A percentile compares a stretch with the other conserved stretches of the same genome.
phyloP scores from a whole-genome alignment of 148 eudicot genomes.

The Suaeda aralocaspica region DNA sequence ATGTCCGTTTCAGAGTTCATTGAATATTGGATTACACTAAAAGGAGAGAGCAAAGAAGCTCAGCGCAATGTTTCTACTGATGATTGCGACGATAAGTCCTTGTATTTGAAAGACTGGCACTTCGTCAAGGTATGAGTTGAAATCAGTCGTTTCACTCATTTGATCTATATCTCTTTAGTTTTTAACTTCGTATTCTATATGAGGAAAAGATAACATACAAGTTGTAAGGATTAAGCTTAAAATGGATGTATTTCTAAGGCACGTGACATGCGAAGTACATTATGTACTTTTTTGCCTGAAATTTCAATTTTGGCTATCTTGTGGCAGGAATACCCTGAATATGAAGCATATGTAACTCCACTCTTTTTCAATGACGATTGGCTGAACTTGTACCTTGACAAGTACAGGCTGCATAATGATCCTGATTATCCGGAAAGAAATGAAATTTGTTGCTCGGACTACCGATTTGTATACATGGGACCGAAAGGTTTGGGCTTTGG shows the following conservation, averaged over 20 bases:
- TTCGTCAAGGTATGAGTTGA: slow-evolving; percentile 71
- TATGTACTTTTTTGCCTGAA: too few species aligned
- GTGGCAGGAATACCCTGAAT: slow-evolving; percentile 90
- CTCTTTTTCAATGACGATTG: slow-evolving; percentile 78
- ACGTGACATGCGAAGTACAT: neutral
- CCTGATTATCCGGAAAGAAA: slow-evolving; percentile 46
- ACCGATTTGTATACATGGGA: slow-evolving; percentile 99
- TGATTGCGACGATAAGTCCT: slow-evolving; percentile 32
- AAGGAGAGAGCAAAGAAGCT: slow-evolving; percentile 17
- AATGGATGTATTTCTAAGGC: neutral
- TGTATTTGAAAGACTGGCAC: slow-evolving; percentile 97
- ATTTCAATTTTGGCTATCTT: slow-evolving; percentile 9
- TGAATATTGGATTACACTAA: slow-evolving; percentile 45
- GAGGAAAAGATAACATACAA: too few species aligned
- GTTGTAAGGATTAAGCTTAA: neutral
- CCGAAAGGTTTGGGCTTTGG: slow-evolving; percentile 75
- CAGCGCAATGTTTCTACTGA: slow-evolving; percentile 18
- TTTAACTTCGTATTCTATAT: neutral
- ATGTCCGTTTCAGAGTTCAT: slow-evolving; percentile 87
- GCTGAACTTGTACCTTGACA: slow-evolving; percentile 88
- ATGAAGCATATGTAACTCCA: slow-evolving; percentile 71
- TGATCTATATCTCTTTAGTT: neutral
- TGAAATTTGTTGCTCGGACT: slow-evolving; percentile 85
- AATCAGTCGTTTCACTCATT: slow-evolving; percentile 1
- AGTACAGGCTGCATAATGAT: slow-evolving; percentile 60